Percentiles rank a stretch among this genome's conserved stretches.
Conservation (phyloP, 164 flowering plant species). For the Saururus chinensis region DNA sequence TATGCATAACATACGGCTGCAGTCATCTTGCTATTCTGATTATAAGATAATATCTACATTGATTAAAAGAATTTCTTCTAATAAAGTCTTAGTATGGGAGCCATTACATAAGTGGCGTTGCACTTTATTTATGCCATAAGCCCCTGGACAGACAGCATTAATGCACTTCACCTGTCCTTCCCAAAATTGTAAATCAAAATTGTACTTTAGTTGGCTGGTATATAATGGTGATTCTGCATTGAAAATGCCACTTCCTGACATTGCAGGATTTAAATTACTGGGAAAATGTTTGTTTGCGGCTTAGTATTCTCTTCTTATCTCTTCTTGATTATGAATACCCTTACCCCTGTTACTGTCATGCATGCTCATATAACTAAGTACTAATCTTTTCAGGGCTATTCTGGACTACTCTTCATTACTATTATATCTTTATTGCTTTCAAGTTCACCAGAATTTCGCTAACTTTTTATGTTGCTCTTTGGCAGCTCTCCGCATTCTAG, state of each 20-base stretch:
- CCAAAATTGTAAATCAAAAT: not conserved
- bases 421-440: not conserved
- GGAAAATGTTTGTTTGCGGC: not conserved
- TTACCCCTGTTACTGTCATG: not conserved
- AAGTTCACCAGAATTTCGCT: not conserved
- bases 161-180: too few species aligned
- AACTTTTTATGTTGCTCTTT: not conserved
- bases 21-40: too few species aligned
- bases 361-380: not conserved
- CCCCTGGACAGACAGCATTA: too few species aligned
- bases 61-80: too few species aligned
- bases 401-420: too few species aligned
- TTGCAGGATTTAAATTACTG: not conserved
- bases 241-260: not conserved
- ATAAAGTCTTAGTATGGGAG: too few species aligned
- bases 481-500: conserved; percentile 74
- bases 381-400: too few species aligned
- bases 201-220: too few species aligned
- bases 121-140: too few species aligned
- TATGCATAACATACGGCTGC: too few species aligned
- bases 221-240: not conserved
- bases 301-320: not conserved
- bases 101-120: too few species aligned
- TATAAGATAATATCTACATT: not conserved
- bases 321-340: not conserved